phyloP scores from a whole-genome alignment of 2,329 filamentous ascomycete species.

The Paraphaeosphaeria minitans region DNA sequence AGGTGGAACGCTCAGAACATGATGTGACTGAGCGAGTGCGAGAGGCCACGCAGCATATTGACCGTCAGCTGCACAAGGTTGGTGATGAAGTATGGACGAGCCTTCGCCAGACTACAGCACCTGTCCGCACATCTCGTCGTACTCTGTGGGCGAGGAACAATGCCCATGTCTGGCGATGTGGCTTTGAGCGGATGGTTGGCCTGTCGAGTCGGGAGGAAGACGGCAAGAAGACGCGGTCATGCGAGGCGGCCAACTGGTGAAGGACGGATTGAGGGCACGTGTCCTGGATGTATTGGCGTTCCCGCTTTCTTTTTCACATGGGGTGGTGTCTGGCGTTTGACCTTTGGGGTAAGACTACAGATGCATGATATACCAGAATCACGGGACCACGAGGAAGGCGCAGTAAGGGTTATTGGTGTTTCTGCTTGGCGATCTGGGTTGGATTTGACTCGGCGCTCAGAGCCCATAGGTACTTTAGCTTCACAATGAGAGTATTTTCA shows the following conservation, averaged over 20 bases:
- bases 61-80: slow-evolving; percentile 19
- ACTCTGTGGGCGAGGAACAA: slow-evolving; percentile 37
- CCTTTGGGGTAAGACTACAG: slow-evolving; percentile 9
- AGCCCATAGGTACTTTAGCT: too few species aligned
- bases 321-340: slow-evolving; percentile 24
- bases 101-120: slow-evolving; percentile 30
- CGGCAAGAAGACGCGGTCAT: slow-evolving; percentile 30
- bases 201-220: slow-evolving; percentile 17
- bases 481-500: too few species aligned
- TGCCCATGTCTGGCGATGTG: slow-evolving; percentile 36
- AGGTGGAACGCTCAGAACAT: slow-evolving; percentile 7
- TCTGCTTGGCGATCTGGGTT: slow-evolving; percentile 9
- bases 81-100: slow-evolving; percentile 30
- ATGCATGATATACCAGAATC: slow-evolving; percentile 13
- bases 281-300: neutral
- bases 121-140: slow-evolving; percentile 33
- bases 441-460: slow-evolving; percentile 5
- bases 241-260: slow-evolving; percentile 14
- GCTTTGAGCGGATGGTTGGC: slow-evolving; percentile 27
- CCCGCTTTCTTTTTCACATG: slow-evolving; percentile 15
- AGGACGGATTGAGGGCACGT: neutral
- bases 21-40: slow-evolving; percentile 2
- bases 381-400: slow-evolving; percentile 2
- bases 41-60: slow-evolving; percentile 16
- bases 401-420: slow-evolving; percentile 5